Percentiles rank a stretch among this genome's conserved stretches.
These are phyloP conservation scores for Arctium lappa DNA, from an alignment of 129 eudicot species.

Conservation along the genomic window DNA sequence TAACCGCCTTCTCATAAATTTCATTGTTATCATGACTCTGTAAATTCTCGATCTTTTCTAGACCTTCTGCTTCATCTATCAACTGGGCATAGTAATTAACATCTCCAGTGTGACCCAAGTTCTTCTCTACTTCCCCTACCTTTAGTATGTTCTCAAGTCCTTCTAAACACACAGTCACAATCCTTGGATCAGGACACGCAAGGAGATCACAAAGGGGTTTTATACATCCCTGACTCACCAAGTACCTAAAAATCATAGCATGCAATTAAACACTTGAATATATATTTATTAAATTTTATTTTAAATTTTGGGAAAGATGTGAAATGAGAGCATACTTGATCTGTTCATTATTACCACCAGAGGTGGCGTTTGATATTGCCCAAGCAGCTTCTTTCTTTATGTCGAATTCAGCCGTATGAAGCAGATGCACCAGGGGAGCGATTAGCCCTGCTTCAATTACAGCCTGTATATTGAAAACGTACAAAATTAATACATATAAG, in stretches of 20 bases:
- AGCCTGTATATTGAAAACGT: conserved; percentile 38
- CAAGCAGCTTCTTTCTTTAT: conserved; percentile 92
- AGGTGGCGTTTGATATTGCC: conserved; percentile 82
- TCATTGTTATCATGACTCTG: conserved; percentile 80
- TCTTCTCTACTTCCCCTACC: conserved; percentile 77
- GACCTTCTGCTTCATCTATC: conserved; percentile 76
- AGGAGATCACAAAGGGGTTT: conserved; percentile 86
- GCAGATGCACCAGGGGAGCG: conserved; percentile 65
- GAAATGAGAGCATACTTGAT: conserved; percentile 38
- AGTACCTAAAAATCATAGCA: conserved; percentile 37
- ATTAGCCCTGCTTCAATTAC: conserved; percentile 79
- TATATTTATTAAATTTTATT: neutral
- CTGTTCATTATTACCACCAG: conserved; percentile 71
- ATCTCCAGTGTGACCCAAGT: conserved; percentile 49
- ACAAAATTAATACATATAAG: neutral
- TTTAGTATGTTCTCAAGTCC: conserved; percentile 83
- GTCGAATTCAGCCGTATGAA: conserved; percentile 75
- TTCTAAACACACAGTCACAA: conserved; percentile 69
- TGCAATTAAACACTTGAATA: neutral
- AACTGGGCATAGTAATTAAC: conserved; percentile 66
- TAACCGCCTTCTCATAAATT: conserved; percentile 73
- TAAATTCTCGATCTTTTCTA: conserved; percentile 80
- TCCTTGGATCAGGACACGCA: conserved; percentile 74
- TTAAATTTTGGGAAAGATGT: neutral
- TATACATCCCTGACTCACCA: conserved; percentile 68